These are phyloP conservation scores for Dillenia suffruticosa DNA, from an alignment of 164 flowering plant species.

Conservation along the genomic window DNA sequence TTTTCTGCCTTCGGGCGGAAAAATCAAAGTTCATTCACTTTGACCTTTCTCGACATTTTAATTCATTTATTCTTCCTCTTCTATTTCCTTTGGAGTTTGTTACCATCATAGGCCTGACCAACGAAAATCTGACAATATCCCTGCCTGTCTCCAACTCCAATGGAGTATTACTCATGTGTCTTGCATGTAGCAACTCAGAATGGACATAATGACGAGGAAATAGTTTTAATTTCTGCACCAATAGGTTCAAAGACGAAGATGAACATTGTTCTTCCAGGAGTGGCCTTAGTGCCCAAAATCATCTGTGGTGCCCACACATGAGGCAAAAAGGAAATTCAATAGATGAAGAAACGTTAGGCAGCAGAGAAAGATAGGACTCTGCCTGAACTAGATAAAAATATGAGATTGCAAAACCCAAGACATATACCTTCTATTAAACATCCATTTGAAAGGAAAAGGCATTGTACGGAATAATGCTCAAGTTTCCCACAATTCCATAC, in stretches of 20 bases:
- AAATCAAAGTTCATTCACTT: constrained; percentile 71
- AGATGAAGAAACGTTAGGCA: constrained; percentile 8
- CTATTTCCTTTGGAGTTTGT: constrained; percentile 11
- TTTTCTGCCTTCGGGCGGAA: constrained; percentile 78
- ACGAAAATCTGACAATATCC: constrained; percentile 66
- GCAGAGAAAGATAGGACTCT: constrained; percentile 7
- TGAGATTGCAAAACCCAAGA: constrained; percentile 12
- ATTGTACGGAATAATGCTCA: background rate
- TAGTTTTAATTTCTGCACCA: constrained; percentile 11
- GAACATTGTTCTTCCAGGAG: constrained; percentile 9
- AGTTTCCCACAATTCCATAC: background rate
- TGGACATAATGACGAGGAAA: constrained; percentile 5
- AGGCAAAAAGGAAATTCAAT: constrained; percentile 1
- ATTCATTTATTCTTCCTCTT: constrained; percentile 28
- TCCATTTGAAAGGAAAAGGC: background rate
- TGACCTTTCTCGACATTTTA: constrained; percentile 61
- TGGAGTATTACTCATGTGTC: constrained; percentile 36
- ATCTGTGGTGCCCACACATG: constrained; percentile 8
- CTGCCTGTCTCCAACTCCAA: constrained; percentile 47
- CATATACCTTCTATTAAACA: background rate
- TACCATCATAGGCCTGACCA: constrained; percentile 22
- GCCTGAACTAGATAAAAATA: constrained; percentile 7
- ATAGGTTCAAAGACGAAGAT: constrained; percentile 2
- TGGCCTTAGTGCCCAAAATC: constrained; percentile 7
- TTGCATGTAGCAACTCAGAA: constrained; percentile 19